phyloP scores from a whole-genome alignment of 2,329 filamentous ascomycete genomes.

The Fusarium humuli region DNA sequence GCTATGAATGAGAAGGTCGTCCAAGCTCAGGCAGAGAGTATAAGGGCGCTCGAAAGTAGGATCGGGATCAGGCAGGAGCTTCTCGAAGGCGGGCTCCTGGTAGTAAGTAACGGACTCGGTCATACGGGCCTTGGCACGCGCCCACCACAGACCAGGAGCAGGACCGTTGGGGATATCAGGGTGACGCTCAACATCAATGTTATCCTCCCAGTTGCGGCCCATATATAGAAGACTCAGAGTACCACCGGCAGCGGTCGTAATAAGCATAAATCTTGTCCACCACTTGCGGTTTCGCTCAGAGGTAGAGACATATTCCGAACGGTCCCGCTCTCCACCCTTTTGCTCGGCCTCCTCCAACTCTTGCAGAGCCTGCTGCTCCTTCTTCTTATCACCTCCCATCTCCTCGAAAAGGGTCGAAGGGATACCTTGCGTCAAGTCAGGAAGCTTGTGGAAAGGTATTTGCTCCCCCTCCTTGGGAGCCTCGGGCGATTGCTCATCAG shows the following conservation, averaged over 20 bases:
- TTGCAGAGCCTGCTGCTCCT: conserved; percentile 49
- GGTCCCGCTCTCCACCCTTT: conserved; percentile 53
- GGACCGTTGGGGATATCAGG: conserved; percentile 83
- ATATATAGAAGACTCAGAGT: conserved; percentile 76
- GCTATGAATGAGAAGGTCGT: conserved; percentile 93
- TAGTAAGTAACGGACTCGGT: conserved; percentile 88
- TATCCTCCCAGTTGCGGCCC: conserved; percentile 89
- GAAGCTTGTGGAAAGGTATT: conserved; percentile 75
- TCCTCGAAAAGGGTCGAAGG: conserved; percentile 90
- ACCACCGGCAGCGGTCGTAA: conserved; percentile 66
- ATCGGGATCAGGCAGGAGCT: conserved; percentile 86
- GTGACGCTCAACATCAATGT: conserved; percentile 77
- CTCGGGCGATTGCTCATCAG: conserved; percentile 45
- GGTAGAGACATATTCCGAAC: conserved; percentile 87
- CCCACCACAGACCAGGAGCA: conserved; percentile 80
- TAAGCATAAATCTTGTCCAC: conserved; percentile 81
- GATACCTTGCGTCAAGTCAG: conserved; percentile 93
- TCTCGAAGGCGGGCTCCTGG: conserved; percentile 93
- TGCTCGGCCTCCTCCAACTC: conserved; percentile 54
- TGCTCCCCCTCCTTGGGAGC: conserved; percentile 53
- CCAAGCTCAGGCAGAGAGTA: conserved; percentile 90
- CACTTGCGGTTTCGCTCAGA: conserved; percentile 83
- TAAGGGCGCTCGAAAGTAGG: conserved; percentile 86
- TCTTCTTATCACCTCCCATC: conserved; percentile 59
- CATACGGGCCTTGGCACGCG: conserved; percentile 80